Evolutionary conservation across 1,139 yeast genomes (phyloP).

Genomic region (Entelexis paramagnoliae): DNA sequence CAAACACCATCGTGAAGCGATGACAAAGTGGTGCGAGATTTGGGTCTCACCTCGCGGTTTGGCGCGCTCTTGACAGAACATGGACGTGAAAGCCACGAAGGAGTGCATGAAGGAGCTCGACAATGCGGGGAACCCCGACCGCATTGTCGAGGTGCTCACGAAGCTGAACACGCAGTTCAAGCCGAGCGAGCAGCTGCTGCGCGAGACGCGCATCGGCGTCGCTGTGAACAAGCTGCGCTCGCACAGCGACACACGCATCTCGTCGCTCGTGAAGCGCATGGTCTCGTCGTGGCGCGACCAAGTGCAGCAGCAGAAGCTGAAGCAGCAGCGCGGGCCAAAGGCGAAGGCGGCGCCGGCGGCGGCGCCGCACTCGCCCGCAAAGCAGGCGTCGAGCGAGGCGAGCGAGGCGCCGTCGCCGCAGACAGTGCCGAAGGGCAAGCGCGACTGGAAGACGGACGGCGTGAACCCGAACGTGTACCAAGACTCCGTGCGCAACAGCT

Average conservation of each 20-base stretch:
- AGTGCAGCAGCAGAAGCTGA: constrained; percentile 63
- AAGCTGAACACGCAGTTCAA: constrained; percentile 60
- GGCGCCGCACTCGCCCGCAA: constrained; percentile 39
- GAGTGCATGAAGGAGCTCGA: constrained; percentile 40
- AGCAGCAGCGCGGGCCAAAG: constrained; percentile 14
- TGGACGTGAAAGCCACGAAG: constrained; percentile 23
- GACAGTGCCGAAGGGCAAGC: constrained; percentile 22
- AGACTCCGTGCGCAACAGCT: constrained; percentile 72
- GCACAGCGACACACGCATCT: constrained; percentile 55
- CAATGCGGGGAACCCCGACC: constrained; percentile 57
- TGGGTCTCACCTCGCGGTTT: too few species aligned
- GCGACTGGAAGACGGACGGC: constrained; percentile 76
- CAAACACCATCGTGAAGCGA: background rate
- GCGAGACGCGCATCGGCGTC: constrained; percentile 94
- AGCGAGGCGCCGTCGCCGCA: background rate
- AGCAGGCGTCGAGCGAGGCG: constrained; percentile 40
- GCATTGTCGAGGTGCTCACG: constrained; percentile 56
- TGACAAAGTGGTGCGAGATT: too few species aligned
- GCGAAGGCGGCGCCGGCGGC: constrained; percentile 32
- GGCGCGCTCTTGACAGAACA: too few species aligned
- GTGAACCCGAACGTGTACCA: constrained; percentile 58
- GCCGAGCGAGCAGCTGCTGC: constrained; percentile 72
- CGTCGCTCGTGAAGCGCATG: constrained; percentile 64
- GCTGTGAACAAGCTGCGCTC: constrained; percentile 82
- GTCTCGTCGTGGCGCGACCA: constrained; percentile 85